Base-by-base conservation (phyloP, 495 filamentous ascomycete species). In the Penicillium malachiteum region DNA sequence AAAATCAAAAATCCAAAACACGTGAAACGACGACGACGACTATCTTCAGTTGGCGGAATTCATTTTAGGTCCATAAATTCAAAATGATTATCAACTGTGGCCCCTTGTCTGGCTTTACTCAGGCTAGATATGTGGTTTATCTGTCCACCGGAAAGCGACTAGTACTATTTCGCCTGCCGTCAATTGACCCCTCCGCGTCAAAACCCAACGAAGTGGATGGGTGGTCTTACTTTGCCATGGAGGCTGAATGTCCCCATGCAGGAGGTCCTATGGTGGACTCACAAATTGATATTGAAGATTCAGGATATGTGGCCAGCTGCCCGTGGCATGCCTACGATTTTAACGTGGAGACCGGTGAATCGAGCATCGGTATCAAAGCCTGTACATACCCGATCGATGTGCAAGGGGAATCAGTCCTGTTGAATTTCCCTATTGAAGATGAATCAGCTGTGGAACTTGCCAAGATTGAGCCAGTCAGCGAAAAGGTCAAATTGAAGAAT, bases 321-420 rank as follows among this genome's bases (percentile, higher is more conserved):
- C 78, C 78, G 16, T 81, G 78, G 78, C 78, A 81, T 59, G 78
- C 78, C 4, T 81, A 81, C 65, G 78, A 81, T 56, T 81, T 81
- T 59, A 81, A 81, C 55, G 75, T 81, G 56, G 77, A 81, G 62
- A 81, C 78, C 1, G 78, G 78, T 48, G 78, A 80, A 63, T 81
- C 78, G 9, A 81, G 78, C 54, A 75, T 78, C 3, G 78, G 78
- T 7, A 73, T 81, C 64, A 80, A 76, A 59, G 71, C 78, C 3
- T 81, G 78, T 59, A 81, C 78, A 1, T 81, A 77, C 41, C 73
- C 78, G 1, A 70, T 81, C 21, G 63, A 73, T 46, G 64, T 79
- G 6, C 60, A 69, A 26, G 68, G 68, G 18, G 77, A 68, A 12
- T 59, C 51, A 30, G 71, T 78, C 41, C 51, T 62, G 16, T 50